A percentile compares a stretch with the other conserved stretches of the same genome.
Evolutionary conservation across 176 grass and related monocot species (phyloP).

Genomic region (Zea mays): Zm-B73-REFERENCE-NAM-5.0 NC_050098.1:203216001-203216500

Average conservation of each 20-base stretch:
- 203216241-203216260: constrained; percentile 37
- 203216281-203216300: neutral
- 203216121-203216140: constrained; percentile 65
- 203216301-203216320: neutral
- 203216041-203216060: constrained; percentile 83
- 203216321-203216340: neutral
- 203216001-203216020: constrained; percentile 37
- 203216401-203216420: constrained; percentile 36
- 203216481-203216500: neutral
- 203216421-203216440: neutral
- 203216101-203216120: constrained; percentile 84
- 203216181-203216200: constrained; percentile 84
- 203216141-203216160: constrained; percentile 80
- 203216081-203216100: constrained; percentile 78
- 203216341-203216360: neutral
- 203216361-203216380: neutral
- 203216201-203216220: constrained; percentile 89
- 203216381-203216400: constrained; percentile 22
- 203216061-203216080: constrained; percentile 69
- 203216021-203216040: constrained; percentile 37
- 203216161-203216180: constrained; percentile 91
- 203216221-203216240: constrained; percentile 86
- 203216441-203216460: constrained; percentile 39
- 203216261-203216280: neutral
- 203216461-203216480: constrained; percentile 36